Base-by-base conservation (phyloP, 169 alveolate species). In the Eimeria acervulina region DNA sequence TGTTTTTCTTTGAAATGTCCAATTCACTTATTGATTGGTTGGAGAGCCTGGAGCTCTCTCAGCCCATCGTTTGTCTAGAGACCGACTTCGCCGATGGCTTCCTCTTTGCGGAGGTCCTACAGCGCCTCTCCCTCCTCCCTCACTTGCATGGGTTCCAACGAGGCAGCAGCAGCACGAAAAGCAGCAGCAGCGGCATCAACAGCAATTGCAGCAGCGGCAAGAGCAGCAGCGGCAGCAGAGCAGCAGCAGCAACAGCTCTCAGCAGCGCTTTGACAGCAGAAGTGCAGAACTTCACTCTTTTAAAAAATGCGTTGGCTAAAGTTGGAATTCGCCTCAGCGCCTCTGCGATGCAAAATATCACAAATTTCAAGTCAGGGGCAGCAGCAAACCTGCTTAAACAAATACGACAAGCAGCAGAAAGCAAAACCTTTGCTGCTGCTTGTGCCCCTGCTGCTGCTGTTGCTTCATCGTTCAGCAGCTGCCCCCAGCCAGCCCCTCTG, bases 51-150 rank as follows among this genome's bases (percentile, higher is more conserved):
- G 72, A 51, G 47, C 92, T 92, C 66, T 92, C 95, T 52, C 26
- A 55, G 36, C 63, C 70, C 21, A 66, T 78, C 0, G 38, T 31
- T 10, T 40, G 83, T 70, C 1, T 92, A 40, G 95, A 92, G 38
- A 47, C 76, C 28, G 95, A 92, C 55, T 92, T 92, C 15, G 83
- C 95, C 4, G 42, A n/a, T 40, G 95, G 95, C 44, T 92, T 12
- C 84, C 68, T 92, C 70, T 78, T 92, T 15, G 95, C 52, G 2
- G 95, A 92, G 84, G 40, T 92, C 31, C 52, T 92, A 52, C 44
- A 21, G 68, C 70, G 68, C 8, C 55, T 78, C 12, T 51, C 63
- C 63, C 72, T 74, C 51, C 81, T 92, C 55, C 81, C 26, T 44
- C 33, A 31, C 38, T 3, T 59, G 26, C n/a, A n/a, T 26, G 59